These are phyloP conservation scores for Alloteropsis semialata DNA, from an alignment of 176 grass and related monocot genomes.

Conservation along the genomic window DNA sequence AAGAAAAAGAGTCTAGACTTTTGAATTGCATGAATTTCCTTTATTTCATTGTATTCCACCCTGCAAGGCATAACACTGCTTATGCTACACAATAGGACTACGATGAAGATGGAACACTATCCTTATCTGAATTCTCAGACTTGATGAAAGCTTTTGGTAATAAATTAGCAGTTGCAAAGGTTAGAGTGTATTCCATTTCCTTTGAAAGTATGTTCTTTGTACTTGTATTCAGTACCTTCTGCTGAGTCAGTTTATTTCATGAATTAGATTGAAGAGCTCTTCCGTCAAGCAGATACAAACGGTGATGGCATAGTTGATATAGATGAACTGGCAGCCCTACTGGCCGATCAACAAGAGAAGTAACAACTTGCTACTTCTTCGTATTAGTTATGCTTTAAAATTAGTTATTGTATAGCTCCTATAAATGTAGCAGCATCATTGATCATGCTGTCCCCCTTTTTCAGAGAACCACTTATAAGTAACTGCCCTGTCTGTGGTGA, in stretches of 20 bases:
- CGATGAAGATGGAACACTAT: constrained; percentile 67
- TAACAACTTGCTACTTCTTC: constrained; percentile 38
- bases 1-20: no score
- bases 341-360: constrained; percentile 87
- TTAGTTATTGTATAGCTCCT: background rate
- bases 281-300: constrained; percentile 85
- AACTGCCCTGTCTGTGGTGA: constrained; percentile 97
- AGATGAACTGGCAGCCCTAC: constrained; percentile 75
- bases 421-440: constrained; percentile 8
- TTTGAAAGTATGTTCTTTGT: constrained; percentile 16
- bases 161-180: constrained; percentile 67
- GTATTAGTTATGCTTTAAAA: constrained; percentile 25
- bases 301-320: constrained; percentile 92
- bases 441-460: constrained; percentile 19
- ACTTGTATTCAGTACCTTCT: background rate
- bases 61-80: background rate
- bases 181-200: constrained; percentile 21
- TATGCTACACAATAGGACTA: constrained; percentile 61
- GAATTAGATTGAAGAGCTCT: constrained; percentile 80
- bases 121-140: constrained; percentile 76
- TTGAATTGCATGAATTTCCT: constrained; percentile 17
- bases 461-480: constrained; percentile 94
- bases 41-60: constrained; percentile 24
- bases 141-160: constrained; percentile 95
- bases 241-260: constrained; percentile 18